Base-by-base conservation (phyloP, 1,284 basidiomycete species). In the Singerocomus inundabilis region DNA sequence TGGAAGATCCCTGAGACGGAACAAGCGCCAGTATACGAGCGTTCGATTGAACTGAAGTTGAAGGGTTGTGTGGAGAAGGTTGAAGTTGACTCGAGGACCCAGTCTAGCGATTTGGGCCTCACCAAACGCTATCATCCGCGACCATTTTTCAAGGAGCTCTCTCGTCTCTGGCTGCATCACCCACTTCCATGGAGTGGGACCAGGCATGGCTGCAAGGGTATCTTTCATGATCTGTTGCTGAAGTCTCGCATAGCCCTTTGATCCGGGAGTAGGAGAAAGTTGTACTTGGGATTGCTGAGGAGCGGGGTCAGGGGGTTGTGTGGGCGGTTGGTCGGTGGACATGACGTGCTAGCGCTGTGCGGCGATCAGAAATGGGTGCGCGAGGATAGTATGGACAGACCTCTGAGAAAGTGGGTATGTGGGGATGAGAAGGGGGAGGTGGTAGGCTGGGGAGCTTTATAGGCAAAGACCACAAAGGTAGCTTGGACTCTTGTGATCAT, bases 1-100 rank as follows among this genome's bases (percentile, higher is more conserved):
- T 2, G 85, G 85, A 8, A 88, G 72, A 35, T 80, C 72, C 62
- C 79, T 77, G 50, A 87, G 70, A 34, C 76, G 77, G 63, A 88
- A 86, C 40, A 71, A 48, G 33, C 70, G 66, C 68, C 71, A 80
- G 44, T 69, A 68, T n/a, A 71, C 50, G 49, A 72, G 34, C 47
- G 67, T 64, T 26, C 49, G 50, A 10, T 53, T 51, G 45, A 53
- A 55, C 44, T 54, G 51, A 5, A 43, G 24, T 31, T 57, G 55
- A 41, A 63, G 46, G 18, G 54, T 65, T 16, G 7, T 36, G 2
- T 37, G 48, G 24, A 63, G 47, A 43, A 62, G 11, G 3, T 2
- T 3, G 5, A 21, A 3, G 32, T 50, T 9, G 39, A 67, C 62
- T 15, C 21, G 54, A 34, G 53, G 34, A 24, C 62, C 64, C 3